phyloP scores from a whole-genome alignment of 768 basidiomycete species.

The Guyanaporus albipodus region DNA sequence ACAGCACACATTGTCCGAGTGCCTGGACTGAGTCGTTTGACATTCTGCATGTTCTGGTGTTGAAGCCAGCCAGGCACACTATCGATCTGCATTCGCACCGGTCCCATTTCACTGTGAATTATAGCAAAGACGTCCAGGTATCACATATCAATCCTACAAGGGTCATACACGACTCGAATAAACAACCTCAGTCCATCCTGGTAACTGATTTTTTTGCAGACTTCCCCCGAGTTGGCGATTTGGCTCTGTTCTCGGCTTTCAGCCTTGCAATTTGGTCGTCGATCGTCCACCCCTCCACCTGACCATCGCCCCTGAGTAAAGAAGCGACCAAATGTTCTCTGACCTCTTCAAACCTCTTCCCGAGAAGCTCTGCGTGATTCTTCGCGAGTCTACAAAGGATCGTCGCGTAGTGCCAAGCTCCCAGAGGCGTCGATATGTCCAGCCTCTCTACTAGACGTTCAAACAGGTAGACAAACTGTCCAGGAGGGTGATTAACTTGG shows the following conservation, averaged over 20 bases:
- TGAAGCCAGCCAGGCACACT: too few species aligned
- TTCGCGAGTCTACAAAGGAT: conserved; percentile 8
- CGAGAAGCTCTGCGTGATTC: not conserved
- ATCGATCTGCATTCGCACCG: too few species aligned
- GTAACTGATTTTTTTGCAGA: too few species aligned
- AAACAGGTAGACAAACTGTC: conserved; percentile 3
- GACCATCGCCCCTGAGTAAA: not conserved
- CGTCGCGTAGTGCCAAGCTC: conserved; percentile 9
- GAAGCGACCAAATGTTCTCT: not conserved
- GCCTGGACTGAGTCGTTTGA: too few species aligned
- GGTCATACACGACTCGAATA: too few species aligned
- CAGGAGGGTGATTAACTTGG: not conserved
- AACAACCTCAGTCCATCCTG: too few species aligned
- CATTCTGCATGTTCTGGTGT: too few species aligned
- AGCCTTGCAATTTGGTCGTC: not conserved
- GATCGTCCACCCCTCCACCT: not conserved
- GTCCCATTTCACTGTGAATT: too few species aligned
- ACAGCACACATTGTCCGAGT: too few species aligned
- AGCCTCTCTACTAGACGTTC: conserved; percentile 2
- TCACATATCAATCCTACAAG: too few species aligned
- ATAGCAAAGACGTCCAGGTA: too few species aligned
- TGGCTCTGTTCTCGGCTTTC: not conserved
- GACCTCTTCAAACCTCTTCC: not conserved
- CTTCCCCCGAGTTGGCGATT: too few species aligned
- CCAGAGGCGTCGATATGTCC: conserved; percentile 4